Evolutionary conservation across 306 rosid genomes (phyloP), one percentile per base, ranked within the genome.

Genomic region (Quillaja saponaria): DNA sequence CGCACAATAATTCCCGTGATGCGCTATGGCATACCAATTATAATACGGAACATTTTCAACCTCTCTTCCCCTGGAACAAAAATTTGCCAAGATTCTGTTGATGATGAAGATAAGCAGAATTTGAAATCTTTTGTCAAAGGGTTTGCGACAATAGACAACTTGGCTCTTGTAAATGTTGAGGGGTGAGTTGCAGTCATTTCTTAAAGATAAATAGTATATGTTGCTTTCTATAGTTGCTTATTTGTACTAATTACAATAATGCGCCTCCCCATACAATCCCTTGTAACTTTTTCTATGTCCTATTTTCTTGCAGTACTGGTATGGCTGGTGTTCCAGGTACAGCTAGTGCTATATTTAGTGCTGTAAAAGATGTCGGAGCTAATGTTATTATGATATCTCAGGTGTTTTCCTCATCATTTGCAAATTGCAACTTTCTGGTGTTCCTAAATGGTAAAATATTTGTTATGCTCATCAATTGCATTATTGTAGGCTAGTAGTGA

Each of bases 261-360:
- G n/a, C n/a, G n/a, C n/a, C n/a, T 4, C 31, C 31, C 31, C 31
- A 25, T 25, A 25, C 31, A 1, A 25, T 25, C 44, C 13, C 44
- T 39, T 8, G 3, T 7, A 39, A 39, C 44, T 2, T 2, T 39
- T 39, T 6, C 2, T 1, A 2, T 39, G 7, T 39, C 44, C 31
- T 1, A 2, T 4, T 1, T 25, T 25, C 58, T 78, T 60, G 54
- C 83, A 92, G 99, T 68, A 89, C 99, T 72, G 99, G 99, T 54
- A 89, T 92, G 99, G 99, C 99, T 50, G 99, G 99, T 77, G 96
- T 92, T 72, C 99, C 99, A 53, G 99, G 99, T 73, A 92, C 99
- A 25, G 95, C 99, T 40, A 73, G 87, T 74, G 76, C 83, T 66
- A 92, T 92, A 69, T 92, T 92, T 83, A 77, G 81, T 59, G 91